phyloP scores from a whole-genome alignment of 331 rosid genomes.

The Malus hybrid region DNA sequence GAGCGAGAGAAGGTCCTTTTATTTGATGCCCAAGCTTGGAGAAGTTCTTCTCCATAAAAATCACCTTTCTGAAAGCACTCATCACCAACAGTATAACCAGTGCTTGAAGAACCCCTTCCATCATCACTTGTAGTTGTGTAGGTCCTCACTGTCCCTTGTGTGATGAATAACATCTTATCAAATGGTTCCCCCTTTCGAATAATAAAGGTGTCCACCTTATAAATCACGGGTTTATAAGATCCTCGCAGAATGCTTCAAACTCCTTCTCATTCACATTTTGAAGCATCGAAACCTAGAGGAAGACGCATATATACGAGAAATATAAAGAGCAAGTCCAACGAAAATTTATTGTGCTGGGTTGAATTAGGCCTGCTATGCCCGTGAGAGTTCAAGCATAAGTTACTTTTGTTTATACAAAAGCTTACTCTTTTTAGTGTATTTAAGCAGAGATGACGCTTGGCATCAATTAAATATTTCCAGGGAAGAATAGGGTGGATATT shows the following conservation, averaged over 20 bases:
- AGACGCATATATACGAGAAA: too few relatives aligned
- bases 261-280: too few relatives aligned
- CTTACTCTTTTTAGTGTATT: not conserved
- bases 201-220: slow-evolving; percentile 4
- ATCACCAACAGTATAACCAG: too few relatives aligned
- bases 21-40: slow-evolving; percentile 13
- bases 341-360: too few relatives aligned
- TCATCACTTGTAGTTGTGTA: not conserved
- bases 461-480: not conserved
- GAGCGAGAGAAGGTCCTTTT: too few relatives aligned
- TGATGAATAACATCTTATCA: slow-evolving; percentile 14
- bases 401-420: too few relatives aligned
- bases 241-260: slow-evolving; percentile 5
- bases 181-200: not conserved
- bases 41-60: not conserved
- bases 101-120: not conserved
- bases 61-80: not conserved
- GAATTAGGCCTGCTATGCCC: too few relatives aligned
- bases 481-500: not conserved
- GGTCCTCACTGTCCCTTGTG: not conserved
- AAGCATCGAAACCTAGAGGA: too few relatives aligned
- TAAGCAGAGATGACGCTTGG: not conserved
- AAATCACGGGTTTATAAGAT: slow-evolving; percentile 6
- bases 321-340: too few relatives aligned
- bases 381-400: too few relatives aligned